Percentiles rank a stretch among this genome's conserved stretches.
phyloP scores from a whole-genome alignment of 2,329 filamentous ascomycete genomes.

The Aschersonia sp. region DNA sequence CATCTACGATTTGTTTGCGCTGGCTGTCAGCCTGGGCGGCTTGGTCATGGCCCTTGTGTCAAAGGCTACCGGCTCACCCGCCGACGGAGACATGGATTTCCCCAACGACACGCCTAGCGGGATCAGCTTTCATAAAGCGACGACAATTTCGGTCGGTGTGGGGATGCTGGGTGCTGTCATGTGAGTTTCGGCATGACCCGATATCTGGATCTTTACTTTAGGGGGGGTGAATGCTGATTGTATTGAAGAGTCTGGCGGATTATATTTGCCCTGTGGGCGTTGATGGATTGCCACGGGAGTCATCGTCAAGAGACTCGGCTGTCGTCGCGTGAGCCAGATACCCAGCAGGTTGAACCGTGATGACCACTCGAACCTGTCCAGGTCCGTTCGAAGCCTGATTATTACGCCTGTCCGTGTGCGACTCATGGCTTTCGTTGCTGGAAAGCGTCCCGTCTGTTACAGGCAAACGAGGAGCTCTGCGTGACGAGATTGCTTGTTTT shows the following conservation, averaged over 20 bases:
- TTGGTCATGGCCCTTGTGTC: constrained; percentile 19
- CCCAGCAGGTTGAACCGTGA: neutral
- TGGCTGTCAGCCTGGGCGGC: constrained; percentile 18
- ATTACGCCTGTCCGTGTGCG: no score
- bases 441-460: no score
- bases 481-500: no score
- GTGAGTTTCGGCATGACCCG: constrained; percentile 8
- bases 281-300: neutral
- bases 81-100: neutral
- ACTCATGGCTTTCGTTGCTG: no score
- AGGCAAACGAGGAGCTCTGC: no score
- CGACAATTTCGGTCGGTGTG: constrained; percentile 2
- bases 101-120: neutral
- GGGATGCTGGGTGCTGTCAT: constrained; percentile 11
- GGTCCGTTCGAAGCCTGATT: no score
- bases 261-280: neutral
- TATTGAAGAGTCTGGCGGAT: neutral
- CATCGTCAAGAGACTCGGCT: neutral
- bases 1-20: constrained; percentile 17
- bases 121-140: neutral
- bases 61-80: neutral
- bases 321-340: neutral
- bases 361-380: neutral
- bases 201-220: neutral
- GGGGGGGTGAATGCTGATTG: neutral